Base-by-base conservation (phyloP, 768 basidiomycete species). In the Cystofilobasidium capitatum region DNA sequence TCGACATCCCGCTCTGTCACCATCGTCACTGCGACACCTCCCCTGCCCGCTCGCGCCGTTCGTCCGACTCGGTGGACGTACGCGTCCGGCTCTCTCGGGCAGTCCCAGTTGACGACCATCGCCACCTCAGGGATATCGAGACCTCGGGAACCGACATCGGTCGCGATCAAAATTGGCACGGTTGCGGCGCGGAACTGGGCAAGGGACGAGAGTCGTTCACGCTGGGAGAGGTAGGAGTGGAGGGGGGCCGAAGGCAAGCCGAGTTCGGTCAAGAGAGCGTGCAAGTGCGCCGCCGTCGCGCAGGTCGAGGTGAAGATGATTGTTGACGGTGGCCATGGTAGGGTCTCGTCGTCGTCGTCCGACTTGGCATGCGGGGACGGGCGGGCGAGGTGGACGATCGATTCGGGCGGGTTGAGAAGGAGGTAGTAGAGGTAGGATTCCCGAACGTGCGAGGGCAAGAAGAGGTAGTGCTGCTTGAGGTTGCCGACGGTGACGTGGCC, bases 61-160 rank as follows among this genome's bases (percentile, higher is more conserved):
- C 92, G 79, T 51, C 92, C 92, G 0, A 99, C 96, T 26, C 96
- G 84, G 79, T 99, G 96, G 1, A 91, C 88, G 74, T 99, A 99
- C 75, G 94, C 93, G 76, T 94, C 94, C 7, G 90, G 70, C 14
- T 76, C 76, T 29, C 82, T 81, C 17, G 96, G 96, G 70, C 97
- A 80, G 76, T 99, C 94, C 92, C 93, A 99, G 71, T 99, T 98
- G 66, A 99, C 81, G 24, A 99, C 91, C 80, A 97, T 85, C 14
- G 89, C 91, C 14, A 99, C 93, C 71, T 93, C 90, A 69, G 91
- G 91, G 65, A 98, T 94, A 78, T 98, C 96, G 67, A 99, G 78
- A 36, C 96, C 96, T 73, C 96, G 86, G 24, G 89, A 88, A 20
- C 91, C 96, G 37, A 99, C 94, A 75, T 97, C 94, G 10, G 94